Evolutionary conservation across 495 filamentous ascomycete species (phyloP).

Genomic region (Hypomontagnella monticulosa): DNA sequence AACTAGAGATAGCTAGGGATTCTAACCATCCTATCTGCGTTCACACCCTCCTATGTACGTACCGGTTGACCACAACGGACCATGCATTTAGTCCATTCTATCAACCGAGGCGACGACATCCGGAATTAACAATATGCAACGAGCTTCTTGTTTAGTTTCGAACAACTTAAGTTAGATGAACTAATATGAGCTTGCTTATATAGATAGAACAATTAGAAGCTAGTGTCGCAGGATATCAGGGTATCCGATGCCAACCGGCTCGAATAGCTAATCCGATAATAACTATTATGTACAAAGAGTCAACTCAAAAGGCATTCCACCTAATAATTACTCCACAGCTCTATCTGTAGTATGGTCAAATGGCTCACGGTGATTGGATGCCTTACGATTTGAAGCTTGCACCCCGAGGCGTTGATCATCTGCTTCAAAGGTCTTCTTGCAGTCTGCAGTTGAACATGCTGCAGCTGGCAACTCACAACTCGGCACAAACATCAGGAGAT

Average conservation of each 20-base stretch:
- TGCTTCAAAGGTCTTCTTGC: too few species aligned
- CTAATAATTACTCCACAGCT: conserved; percentile 10
- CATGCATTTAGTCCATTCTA: conserved; percentile 2
- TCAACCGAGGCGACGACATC: conserved; percentile 31
- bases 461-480: too few species aligned
- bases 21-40: conserved; percentile 4
- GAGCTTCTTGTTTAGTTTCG: conserved; percentile 14
- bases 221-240: conserved; percentile 17
- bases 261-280: conserved; percentile 3
- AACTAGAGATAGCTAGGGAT: conserved; percentile 8
- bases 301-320: conserved; percentile 1
- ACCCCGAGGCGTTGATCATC: background rate
- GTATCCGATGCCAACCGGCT: conserved; percentile 12
- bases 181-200: conserved; percentile 21
- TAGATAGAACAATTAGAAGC: conserved; percentile 1
- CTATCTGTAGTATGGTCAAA: conserved; percentile 3
- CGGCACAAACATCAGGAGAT: too few species aligned
- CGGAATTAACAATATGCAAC: conserved; percentile 30
- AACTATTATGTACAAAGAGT: background rate
- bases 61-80: conserved; percentile 2
- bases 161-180: conserved; percentile 16
- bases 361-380: conserved; percentile 11
- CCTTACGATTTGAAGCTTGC: conserved; percentile 4
- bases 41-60: background rate
- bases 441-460: too few species aligned